These are phyloP conservation scores for Suillus subluteus DNA, from an alignment of 768 basidiomycete species.

Conservation along the genomic window DNA sequence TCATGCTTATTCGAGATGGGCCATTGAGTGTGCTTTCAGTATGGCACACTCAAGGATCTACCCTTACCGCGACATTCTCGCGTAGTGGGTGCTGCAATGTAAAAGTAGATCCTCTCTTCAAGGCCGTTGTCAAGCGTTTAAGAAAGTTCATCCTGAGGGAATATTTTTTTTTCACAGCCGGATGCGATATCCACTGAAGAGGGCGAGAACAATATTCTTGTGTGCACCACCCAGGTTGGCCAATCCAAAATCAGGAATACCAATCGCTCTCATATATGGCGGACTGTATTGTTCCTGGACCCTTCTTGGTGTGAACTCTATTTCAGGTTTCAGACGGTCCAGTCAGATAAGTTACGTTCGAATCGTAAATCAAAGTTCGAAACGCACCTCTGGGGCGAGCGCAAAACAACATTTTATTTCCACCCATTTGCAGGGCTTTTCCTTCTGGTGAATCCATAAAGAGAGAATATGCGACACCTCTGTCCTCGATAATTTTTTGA, in stretches of 20 bases:
- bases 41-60: neutral
- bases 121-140: neutral
- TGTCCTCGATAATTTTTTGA: neutral
- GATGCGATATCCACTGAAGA: neutral
- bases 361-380: neutral
- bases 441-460: neutral
- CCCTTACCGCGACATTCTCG: neutral
- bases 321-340: neutral
- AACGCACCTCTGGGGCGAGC: neutral
- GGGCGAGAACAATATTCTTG: neutral
- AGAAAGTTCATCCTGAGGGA: neutral
- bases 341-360: neutral
- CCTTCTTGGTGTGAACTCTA: neutral
- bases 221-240: neutral
- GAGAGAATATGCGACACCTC: neutral
- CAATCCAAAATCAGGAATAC: neutral
- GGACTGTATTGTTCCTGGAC: neutral
- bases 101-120: too few relatives aligned
- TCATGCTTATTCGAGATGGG: neutral
- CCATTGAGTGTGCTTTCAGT: too few relatives aligned
- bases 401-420: neutral
- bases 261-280: neutral
- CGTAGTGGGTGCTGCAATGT: neutral
- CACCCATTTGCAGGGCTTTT: neutral
- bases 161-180: neutral